Evolutionary conservation across 306 rosid species (phyloP).

Genomic region (Glycine tomentella): DNA sequence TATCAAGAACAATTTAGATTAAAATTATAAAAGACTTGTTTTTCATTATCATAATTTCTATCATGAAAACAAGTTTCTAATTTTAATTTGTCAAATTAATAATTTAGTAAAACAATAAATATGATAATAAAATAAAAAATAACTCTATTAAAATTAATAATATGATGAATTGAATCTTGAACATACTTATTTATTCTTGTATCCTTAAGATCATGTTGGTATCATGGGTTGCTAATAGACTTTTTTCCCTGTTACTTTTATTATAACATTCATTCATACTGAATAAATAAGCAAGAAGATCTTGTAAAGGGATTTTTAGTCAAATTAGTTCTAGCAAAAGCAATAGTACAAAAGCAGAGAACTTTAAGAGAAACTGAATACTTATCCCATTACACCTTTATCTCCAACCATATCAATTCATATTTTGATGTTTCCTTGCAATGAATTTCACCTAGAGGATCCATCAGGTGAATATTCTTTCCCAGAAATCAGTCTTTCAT

Average conservation of each 20-base stretch:
- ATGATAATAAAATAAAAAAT: too few relatives aligned
- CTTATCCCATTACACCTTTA: conserved; percentile 39
- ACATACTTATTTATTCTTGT: too few relatives aligned
- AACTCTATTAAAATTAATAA: too few relatives aligned
- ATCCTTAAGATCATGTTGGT: background rate
- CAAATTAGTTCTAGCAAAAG: conserved; percentile 52
- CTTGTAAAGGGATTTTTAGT: conserved; percentile 45
- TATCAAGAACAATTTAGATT: too few relatives aligned
- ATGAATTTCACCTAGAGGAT: conserved; percentile 15
- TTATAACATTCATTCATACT: conserved; percentile 38
- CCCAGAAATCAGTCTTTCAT: conserved; percentile 20
- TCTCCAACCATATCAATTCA: conserved; percentile 34
- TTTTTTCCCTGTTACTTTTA: conserved; percentile 31
- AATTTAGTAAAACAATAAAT: too few relatives aligned
- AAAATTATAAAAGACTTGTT: too few relatives aligned
- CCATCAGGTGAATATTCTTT: conserved; percentile 28
- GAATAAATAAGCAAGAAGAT: conserved; percentile 46
- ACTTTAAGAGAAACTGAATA: conserved; percentile 37
- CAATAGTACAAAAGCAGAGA: conserved; percentile 37
- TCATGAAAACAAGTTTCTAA: too few relatives aligned
- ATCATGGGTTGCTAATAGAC: conserved; percentile 42
- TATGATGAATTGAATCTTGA: too few relatives aligned
- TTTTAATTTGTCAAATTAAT: too few relatives aligned
- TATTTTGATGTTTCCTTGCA: conserved; percentile 47
- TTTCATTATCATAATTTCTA: too few relatives aligned